These are phyloP conservation scores for Miscanthus lutarioriparius DNA, from an alignment of 176 grass and related monocot genomes.

Conservation along the genomic window DNA sequence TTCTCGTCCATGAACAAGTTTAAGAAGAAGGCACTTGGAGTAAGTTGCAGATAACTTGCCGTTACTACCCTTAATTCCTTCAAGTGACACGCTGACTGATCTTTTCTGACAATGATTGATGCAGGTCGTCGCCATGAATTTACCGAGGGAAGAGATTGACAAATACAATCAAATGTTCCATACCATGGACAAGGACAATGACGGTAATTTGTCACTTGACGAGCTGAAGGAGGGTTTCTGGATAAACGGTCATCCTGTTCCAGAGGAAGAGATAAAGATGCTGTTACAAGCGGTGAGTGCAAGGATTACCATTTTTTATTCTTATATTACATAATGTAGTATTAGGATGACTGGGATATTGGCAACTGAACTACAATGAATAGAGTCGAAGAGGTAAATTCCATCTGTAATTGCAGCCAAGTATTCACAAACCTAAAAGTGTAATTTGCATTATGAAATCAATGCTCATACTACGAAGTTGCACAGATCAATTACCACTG, in stretches of 20 bases:
- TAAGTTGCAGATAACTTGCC: slow-evolving; percentile 39
- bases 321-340: slow-evolving; percentile 7
- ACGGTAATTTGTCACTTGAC: slow-evolving; percentile 64
- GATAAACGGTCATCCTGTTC: slow-evolving; percentile 55
- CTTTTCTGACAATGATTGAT: slow-evolving; percentile 19
- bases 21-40: slow-evolving; percentile 87
- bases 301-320: background rate
- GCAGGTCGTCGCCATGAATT: slow-evolving; percentile 74
- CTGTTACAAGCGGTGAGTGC: slow-evolving; percentile 83
- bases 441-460: background rate
- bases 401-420: slow-evolving; percentile 26
- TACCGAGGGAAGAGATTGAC: slow-evolving; percentile 63
- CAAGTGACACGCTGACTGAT: background rate
- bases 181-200: slow-evolving; percentile 78
- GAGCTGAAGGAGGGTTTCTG: slow-evolving; percentile 74
- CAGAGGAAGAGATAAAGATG: slow-evolving; percentile 71
- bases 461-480: background rate
- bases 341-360: slow-evolving; percentile 1
- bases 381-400: slow-evolving; percentile 16
- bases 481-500: background rate
- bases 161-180: slow-evolving; percentile 76
- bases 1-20: slow-evolving; percentile 95
- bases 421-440: background rate
- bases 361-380: slow-evolving; percentile 16
- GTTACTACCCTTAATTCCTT: slow-evolving; percentile 17